Percentiles rank a stretch among this genome's conserved stretches.
Conservation (phyloP, 345 rosid species). For the Durio zibethinus region DNA sequence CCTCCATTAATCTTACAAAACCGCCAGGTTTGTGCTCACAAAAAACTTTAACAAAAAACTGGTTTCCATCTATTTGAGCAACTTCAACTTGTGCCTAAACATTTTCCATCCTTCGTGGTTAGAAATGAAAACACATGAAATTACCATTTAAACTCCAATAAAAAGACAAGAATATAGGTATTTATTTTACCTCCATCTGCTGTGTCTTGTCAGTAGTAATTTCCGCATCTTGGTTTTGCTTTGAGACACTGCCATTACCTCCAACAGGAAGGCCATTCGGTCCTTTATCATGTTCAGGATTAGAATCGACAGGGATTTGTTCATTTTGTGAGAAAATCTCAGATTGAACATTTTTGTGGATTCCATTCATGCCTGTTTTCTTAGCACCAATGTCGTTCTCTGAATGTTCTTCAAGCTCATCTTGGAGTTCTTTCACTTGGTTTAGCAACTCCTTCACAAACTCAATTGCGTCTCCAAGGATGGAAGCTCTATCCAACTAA, state of each 20-base stretch:
- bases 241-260: conserved; percentile 30
- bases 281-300: conserved; percentile 22
- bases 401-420: conserved; percentile 77
- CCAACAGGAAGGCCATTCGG: conserved; percentile 33
- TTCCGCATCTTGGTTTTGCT: conserved; percentile 47
- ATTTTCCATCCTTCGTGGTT: neutral
- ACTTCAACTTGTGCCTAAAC: conserved; percentile 87
- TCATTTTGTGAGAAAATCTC: conserved; percentile 40
- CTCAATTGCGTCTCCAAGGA: conserved; percentile 87
- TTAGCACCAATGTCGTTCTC: conserved; percentile 48
- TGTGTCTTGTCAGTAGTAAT: conserved; percentile 58
- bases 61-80: conserved; percentile 73
- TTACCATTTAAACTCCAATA: neutral
- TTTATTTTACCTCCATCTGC: conserved; percentile 82
- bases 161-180: neutral
- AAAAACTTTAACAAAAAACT: conserved; percentile 85
- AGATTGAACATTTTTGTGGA: conserved; percentile 19
- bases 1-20: conserved; percentile 78
- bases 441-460: conserved; percentile 75
- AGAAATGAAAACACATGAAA: neutral
- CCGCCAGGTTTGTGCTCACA: conserved; percentile 87
- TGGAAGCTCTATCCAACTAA: conserved; percentile 87
- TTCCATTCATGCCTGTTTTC: conserved; percentile 30
- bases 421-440: conserved; percentile 75
- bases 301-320: conserved; percentile 27